Base-by-base conservation (phyloP, 768 basidiomycete genomes). In the Suillus lakei region DNA sequence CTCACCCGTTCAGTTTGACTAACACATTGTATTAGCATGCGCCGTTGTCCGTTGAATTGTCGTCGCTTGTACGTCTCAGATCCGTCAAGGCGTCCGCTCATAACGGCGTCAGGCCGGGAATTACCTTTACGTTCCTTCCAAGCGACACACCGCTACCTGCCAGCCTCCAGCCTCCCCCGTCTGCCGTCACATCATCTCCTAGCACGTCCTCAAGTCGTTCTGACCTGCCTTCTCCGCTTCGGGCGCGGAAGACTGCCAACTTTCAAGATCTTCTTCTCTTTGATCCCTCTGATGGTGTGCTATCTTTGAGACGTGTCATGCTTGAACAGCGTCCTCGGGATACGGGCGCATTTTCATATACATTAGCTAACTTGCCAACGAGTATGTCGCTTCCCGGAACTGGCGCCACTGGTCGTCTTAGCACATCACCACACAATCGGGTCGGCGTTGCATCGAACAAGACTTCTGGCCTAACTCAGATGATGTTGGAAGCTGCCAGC, bases 221-320 rank as follows among this genome's bases (percentile, higher is more conserved):
- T 2, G 74, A 70, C 51, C 72, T 74, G 12, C 68, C 74, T 2
- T 62, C 73, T 5, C 38, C 76, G 62, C 66, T 74, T 71, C 79
- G 66, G 30, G 76, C 69, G 61, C 77, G 72, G 7, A 74, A 78
- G 21, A 78, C 80, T 15, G 74, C 74, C 23, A 86, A 87, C 65
- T 85, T 83, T 68, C 90, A 90, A 72, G 91, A 93, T 64, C 66
- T 91, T 4, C 81, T 92, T 21, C 70, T 92, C 3, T 91, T 93
- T 69, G 89, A 92, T 70, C 86, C 89, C 0, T 75, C 74, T 0
- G 85, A 86, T 46, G 85, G 85, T 0, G 76, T 82, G 4, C 78
- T 92, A 26, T 84, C 85, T 0, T 76, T 92, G 53, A 80, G 87
- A 30, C 77, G 90, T 2, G 73, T 91, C 55, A 75, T 77, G 3